Conservation (phyloP, 2,329 filamentous ascomycete genomes). For the Paraphoma chrysanthemicola region DNA sequence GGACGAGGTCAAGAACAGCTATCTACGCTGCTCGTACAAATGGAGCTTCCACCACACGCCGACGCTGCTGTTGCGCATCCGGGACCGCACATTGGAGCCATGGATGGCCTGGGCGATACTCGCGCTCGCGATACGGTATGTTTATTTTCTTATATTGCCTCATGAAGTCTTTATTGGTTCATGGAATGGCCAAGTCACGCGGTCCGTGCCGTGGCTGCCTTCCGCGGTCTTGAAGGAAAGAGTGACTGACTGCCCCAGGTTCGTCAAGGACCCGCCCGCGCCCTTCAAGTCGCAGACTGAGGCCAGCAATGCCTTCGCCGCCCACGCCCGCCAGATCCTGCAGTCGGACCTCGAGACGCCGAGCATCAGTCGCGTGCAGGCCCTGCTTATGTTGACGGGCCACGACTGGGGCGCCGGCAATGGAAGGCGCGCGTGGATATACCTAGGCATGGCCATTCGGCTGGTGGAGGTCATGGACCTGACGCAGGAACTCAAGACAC, state of each 20-base stretch:
- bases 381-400: conserved; percentile 53
- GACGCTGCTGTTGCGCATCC: conserved; percentile 47
- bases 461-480: conserved; percentile 51
- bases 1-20: conserved; percentile 52
- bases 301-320: conserved; percentile 51
- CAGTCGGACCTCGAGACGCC: conserved; percentile 50
- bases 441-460: conserved; percentile 51
- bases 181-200: no score
- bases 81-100: conserved; percentile 46
- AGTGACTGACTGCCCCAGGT: conserved; percentile 28
- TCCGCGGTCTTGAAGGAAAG: neutral
- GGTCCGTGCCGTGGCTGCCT: no score
- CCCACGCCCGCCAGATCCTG: conserved; percentile 50
- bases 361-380: conserved; percentile 48
- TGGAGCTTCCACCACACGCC: conserved; percentile 53
- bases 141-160: neutral
- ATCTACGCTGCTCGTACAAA: conserved; percentile 50
- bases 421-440: conserved; percentile 50
- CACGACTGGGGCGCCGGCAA: conserved; percentile 57
- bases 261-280: conserved; percentile 45
- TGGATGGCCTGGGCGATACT: conserved; percentile 53
- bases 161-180: no score
- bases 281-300: conserved; percentile 47
- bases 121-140: conserved; percentile 48
- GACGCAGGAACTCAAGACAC: conserved; percentile 43